Evolutionary conservation across 768 basidiomycete genomes (phyloP).

Genomic region (Hemileccinum rubropunctum): DNA sequence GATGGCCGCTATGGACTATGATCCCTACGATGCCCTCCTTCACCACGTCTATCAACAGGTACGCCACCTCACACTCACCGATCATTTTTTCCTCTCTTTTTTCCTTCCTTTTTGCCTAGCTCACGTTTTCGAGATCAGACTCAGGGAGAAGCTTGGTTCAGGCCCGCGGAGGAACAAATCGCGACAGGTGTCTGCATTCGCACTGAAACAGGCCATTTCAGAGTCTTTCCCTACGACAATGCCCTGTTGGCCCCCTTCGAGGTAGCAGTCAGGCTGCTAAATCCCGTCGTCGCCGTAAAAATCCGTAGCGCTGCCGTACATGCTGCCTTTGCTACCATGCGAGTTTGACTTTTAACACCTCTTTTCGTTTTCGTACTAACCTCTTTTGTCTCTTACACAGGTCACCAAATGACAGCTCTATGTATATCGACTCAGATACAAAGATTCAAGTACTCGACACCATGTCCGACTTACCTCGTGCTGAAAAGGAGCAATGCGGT

Average conservation of each 20-base stretch:
- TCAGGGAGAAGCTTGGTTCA: slow-evolving; percentile 82
- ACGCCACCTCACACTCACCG: slow-evolving; percentile 19
- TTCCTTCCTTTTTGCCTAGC: neutral
- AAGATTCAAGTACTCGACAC: slow-evolving; percentile 83
- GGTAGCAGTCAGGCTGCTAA: slow-evolving; percentile 66
- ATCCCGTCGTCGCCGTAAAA: slow-evolving; percentile 84
- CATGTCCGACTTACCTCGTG: slow-evolving; percentile 62
- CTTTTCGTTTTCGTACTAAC: too few relatives aligned
- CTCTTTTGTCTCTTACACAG: slow-evolving; percentile 39
- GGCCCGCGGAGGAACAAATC: slow-evolving; percentile 74
- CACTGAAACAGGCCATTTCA: slow-evolving; percentile 62
- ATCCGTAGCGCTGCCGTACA: slow-evolving; percentile 77
- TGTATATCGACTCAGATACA: slow-evolving; percentile 74
- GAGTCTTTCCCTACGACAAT: slow-evolving; percentile 84
- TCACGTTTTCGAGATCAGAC: slow-evolving; percentile 46
- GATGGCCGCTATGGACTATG: slow-evolving; percentile 60
- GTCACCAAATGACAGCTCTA: slow-evolving; percentile 48
- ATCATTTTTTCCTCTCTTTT: too few relatives aligned
- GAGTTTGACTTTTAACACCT: slow-evolving; percentile 32
- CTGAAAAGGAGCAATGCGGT: slow-evolving; percentile 89
- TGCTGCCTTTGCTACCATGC: slow-evolving; percentile 67
- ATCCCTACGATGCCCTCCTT: slow-evolving; percentile 74
- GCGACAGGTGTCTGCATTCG: slow-evolving; percentile 76
- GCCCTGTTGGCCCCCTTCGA: slow-evolving; percentile 73
- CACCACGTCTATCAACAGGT: slow-evolving; percentile 80